Evolutionary conservation across 208 protist species (phyloP), one percentile per base, ranked within the genome.

Genomic region (Acanthamoeba lenticulata): DNA sequence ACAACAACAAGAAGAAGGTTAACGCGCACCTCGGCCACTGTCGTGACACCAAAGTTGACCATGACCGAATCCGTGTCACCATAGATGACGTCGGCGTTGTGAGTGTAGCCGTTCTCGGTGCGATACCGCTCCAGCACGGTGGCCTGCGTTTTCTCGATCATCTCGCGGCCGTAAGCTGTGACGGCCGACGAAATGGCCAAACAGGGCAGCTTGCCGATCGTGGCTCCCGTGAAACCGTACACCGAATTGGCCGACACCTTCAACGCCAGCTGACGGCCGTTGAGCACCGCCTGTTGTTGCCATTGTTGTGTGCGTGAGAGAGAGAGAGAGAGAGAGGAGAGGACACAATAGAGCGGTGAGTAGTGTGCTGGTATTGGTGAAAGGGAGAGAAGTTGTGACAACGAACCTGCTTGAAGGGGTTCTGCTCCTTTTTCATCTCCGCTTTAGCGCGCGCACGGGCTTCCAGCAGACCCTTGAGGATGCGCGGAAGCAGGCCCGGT

Each of bases 1-100:
- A n/a, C n/a, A n/a, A n/a, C n/a, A n/a, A n/a, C n/a, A 67, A 27
- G 21, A 67, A 67, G 21, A 67, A 27, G 27, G 57, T 67, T 27
- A 67, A 27, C 57, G 27, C 27, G 38, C 94, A 94, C 72, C 72
- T 97, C 94, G 1, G n/a, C 89, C 0, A 98, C 40, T 19, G 77
- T 96, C 9, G 67, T 45, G 15, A 97, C 96, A 45, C 99, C 98
- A 96, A 99, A 99, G 47, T 98, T 99, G 72, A 99, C 97, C 99
- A 99, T 99, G 34, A 99, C 97, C 1, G 99, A 99, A 96, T 99
- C 99, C 6, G 99, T 99, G 96, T 99, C 99, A 93, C 99, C 99
- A 95, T 99, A 99, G 38, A 99, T 98, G 49, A 99, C 99, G 44
- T 98, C 96, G 0, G 99, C 98, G 90, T 99, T 95, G 96, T 99